A percentile compares a stretch with the other conserved stretches of the same genome.
These are phyloP conservation scores for Cytospora mali DNA, from an alignment of 2,329 filamentous ascomycete genomes.

Conservation along the genomic window DNA sequence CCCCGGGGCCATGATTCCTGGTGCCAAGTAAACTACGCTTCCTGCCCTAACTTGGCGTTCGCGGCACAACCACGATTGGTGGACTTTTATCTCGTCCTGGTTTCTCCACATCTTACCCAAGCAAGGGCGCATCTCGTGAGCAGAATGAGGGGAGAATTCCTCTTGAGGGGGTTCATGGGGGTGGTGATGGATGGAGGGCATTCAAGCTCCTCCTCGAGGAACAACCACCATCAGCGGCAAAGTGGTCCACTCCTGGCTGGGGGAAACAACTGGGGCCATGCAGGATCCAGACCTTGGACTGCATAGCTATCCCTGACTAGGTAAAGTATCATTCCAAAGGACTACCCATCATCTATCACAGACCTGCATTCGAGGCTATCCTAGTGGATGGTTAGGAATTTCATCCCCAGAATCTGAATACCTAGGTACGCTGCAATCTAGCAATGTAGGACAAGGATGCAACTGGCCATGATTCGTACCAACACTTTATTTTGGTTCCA, in stretches of 20 bases:
- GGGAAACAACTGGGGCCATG: background rate
- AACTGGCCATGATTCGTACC: background rate
- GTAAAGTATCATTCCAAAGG: slow-evolving; percentile 12
- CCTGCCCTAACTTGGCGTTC: background rate
- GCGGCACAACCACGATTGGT: slow-evolving; percentile 20
- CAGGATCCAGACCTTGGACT: slow-evolving; percentile 4
- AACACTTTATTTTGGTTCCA: background rate
- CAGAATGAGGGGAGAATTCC: background rate
- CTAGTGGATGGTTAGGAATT: slow-evolving; percentile 6
- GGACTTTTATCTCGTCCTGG: slow-evolving; percentile 8
- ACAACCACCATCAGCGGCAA: background rate
- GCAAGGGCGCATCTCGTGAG: background rate
- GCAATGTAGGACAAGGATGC: background rate
- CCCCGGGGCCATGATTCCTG: background rate
- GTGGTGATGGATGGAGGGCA: background rate
- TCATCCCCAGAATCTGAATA: background rate
- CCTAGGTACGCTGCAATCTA: slow-evolving; percentile 8
- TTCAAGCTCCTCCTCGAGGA: background rate
- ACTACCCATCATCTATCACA: too few species aligned
- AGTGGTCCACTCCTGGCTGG: background rate
- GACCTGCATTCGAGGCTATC: slow-evolving; percentile 3
- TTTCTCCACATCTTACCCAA: slow-evolving; percentile 20
- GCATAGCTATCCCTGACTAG: background rate
- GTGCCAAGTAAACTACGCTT: background rate
- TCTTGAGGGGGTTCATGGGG: background rate